phyloP scores from a whole-genome alignment of 1,284 basidiomycete species.

The Trametes sp. region DNA sequence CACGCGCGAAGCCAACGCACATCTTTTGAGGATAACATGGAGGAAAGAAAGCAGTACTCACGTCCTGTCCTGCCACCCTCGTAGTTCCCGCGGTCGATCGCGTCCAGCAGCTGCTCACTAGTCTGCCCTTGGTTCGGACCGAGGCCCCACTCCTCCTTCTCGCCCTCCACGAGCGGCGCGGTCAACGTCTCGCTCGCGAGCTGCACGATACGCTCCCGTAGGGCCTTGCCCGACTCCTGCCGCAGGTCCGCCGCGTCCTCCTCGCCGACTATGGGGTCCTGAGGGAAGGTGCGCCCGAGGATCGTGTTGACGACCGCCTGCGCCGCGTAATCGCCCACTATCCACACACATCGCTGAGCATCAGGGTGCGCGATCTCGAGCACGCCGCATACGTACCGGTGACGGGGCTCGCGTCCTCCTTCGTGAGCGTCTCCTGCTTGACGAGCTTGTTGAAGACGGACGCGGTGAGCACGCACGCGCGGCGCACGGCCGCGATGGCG shows the following conservation, averaged over 20 bases:
- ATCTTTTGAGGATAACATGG: no score
- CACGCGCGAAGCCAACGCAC: no score
- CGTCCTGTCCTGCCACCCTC: slow-evolving; percentile 82
- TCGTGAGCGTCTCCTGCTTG: slow-evolving; percentile 87
- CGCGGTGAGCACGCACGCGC: slow-evolving; percentile 86
- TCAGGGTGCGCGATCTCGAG: not conserved
- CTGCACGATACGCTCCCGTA: slow-evolving; percentile 78
- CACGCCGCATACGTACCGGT: slow-evolving; percentile 68
- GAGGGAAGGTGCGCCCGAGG: slow-evolving; percentile 77
- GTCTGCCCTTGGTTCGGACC: slow-evolving; percentile 62
- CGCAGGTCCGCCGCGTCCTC: slow-evolving; percentile 91
- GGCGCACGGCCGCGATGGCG: slow-evolving; percentile 89
- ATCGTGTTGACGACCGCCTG: slow-evolving; percentile 91
- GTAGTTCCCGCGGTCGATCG: slow-evolving; percentile 88
- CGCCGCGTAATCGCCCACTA: slow-evolving; percentile 91
- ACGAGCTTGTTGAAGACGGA: slow-evolving; percentile 91
- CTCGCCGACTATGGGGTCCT: slow-evolving; percentile 93
- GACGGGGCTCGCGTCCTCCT: slow-evolving; percentile 95
- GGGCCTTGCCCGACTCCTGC: slow-evolving; percentile 52
- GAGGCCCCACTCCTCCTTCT: slow-evolving; percentile 68
- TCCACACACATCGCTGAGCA: not conserved
- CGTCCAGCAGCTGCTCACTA: slow-evolving; percentile 73
- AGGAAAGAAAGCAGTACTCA: slow-evolving; percentile 51
- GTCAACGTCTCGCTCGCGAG: slow-evolving; percentile 87
- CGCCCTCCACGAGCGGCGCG: slow-evolving; percentile 58